These are phyloP conservation scores for Byssothecium circinans DNA, from an alignment of 2,329 filamentous ascomycete species.

Conservation along the genomic window DNA sequence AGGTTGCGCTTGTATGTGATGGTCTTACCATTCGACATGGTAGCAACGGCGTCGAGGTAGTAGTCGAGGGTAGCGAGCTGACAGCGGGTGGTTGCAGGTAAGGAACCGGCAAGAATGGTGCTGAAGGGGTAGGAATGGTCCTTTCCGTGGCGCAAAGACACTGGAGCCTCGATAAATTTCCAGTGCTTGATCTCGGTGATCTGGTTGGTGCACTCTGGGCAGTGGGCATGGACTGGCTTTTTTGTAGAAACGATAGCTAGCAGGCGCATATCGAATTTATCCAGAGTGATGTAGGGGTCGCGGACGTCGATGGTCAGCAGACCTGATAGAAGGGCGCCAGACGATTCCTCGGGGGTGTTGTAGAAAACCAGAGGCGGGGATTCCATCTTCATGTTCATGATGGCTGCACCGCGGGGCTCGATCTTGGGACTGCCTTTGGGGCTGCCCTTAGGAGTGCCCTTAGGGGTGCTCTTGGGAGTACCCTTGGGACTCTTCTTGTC, in stretches of 20 bases:
- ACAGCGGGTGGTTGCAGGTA: conserved; percentile 82
- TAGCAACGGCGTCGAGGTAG: conserved; percentile 59
- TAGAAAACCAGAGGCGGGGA: conserved; percentile 86
- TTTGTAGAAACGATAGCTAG: conserved; percentile 73
- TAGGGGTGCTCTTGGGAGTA: conserved; percentile 3
- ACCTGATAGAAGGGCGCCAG: conserved; percentile 82
- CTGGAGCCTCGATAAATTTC: conserved; percentile 62
- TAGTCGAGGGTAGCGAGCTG: conserved; percentile 75
- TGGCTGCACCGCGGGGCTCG: conserved; percentile 49
- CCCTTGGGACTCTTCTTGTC: conserved; percentile 41
- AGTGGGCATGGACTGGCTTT: conserved; percentile 78
- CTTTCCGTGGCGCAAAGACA: conserved; percentile 51
- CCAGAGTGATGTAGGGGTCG: conserved; percentile 65
- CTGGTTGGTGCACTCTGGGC: conserved; percentile 72
- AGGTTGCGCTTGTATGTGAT: conserved; percentile 69
- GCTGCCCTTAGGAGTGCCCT: conserved; percentile 36
- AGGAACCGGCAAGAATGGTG: conserved; percentile 77
- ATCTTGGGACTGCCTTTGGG: conserved; percentile 27
- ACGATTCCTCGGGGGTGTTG: conserved; percentile 71
- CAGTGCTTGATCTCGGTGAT: conserved; percentile 75
- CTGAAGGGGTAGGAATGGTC: conserved; percentile 84
- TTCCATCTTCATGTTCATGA: conserved; percentile 69
- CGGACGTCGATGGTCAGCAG: conserved; percentile 74
- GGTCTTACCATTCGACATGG: conserved; percentile 61
- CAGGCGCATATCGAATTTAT: conserved; percentile 73